phyloP scores from a whole-genome alignment of 805 yeast genomes.

The Dipodascopsis tothii region DNA sequence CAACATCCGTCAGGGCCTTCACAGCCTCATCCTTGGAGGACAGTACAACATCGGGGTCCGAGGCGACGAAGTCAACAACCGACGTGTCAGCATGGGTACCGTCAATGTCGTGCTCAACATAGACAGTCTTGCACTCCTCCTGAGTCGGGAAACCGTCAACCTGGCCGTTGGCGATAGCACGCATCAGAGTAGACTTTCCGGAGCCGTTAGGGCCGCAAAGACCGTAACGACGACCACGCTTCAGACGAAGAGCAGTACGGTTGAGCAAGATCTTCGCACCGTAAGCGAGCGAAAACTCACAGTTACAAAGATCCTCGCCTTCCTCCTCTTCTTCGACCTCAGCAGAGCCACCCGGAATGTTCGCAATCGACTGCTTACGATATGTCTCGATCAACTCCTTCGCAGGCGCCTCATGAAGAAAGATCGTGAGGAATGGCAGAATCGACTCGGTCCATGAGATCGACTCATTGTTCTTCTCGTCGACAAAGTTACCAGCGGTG shows the following conservation, averaged over 20 bases:
- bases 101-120: constrained; percentile 99
- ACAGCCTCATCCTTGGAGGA: constrained; percentile 69
- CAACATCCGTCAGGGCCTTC: constrained; percentile 78
- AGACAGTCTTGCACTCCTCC: constrained; percentile 97
- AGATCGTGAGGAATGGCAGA: constrained; percentile 90
- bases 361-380: constrained; percentile 94
- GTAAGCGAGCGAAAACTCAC: constrained; percentile 99
- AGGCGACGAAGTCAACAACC: constrained; percentile 87
- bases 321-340: constrained; percentile 90
- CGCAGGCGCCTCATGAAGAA: constrained; percentile 88
- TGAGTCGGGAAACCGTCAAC: constrained; percentile 99
- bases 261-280: constrained; percentile 99
- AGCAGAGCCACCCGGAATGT: constrained; percentile 93
- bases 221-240: constrained; percentile 99
- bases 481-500: constrained; percentile 97
- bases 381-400: constrained; percentile 84
- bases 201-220: constrained; percentile 99
- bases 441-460: constrained; percentile 82
- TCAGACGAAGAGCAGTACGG: constrained; percentile 97
- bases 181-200: constrained; percentile 98
- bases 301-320: constrained; percentile 99
- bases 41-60: constrained; percentile 57
- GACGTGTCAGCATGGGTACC: constrained; percentile 95
- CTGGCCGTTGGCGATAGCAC: constrained; percentile 95
- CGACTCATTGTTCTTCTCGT: constrained; percentile 92